Conservation (phyloP, 2,329 filamentous ascomycete species). For the Periconia macrospinosa region DNA sequence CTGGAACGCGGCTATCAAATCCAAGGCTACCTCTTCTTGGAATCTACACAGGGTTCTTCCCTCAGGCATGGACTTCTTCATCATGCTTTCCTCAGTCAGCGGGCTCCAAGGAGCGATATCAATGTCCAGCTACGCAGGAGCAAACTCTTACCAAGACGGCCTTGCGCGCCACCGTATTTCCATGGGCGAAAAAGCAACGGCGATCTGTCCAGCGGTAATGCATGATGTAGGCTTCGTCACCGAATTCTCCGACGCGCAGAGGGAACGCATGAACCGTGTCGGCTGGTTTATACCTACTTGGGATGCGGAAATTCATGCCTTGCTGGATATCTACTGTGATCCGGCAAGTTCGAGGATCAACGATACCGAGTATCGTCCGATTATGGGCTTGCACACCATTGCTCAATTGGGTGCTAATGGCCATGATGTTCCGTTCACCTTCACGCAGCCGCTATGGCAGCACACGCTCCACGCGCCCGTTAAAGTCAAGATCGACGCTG, state of each 20-base stretch:
- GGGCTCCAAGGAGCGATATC: slow-evolving; percentile 22
- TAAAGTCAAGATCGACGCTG: background rate
- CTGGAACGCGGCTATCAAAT: slow-evolving; percentile 10
- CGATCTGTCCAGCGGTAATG: slow-evolving; percentile 5
- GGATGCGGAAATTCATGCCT: background rate
- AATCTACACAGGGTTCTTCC: slow-evolving; percentile 25
- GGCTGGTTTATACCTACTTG: background rate
- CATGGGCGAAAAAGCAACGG: background rate
- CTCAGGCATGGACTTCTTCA: slow-evolving; percentile 23
- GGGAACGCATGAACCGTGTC: background rate
- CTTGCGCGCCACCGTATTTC: slow-evolving; percentile 11
- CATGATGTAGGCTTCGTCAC: slow-evolving; percentile 7
- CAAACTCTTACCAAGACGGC: slow-evolving; percentile 27
- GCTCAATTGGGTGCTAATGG: background rate
- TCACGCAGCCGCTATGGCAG: background rate
- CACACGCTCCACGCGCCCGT: background rate
- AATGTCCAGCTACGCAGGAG: slow-evolving; percentile 29
- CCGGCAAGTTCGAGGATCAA: background rate
- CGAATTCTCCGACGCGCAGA: background rate
- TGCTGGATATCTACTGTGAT: background rate
- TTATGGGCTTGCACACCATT: background rate
- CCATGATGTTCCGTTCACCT: background rate
- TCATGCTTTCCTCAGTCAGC: slow-evolving; percentile 22
- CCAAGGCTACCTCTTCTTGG: slow-evolving; percentile 40
- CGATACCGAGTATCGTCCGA: background rate